phyloP scores from a whole-genome alignment of 192 early-diverging fungal species.

The Neocallimastix lanati region DNA sequence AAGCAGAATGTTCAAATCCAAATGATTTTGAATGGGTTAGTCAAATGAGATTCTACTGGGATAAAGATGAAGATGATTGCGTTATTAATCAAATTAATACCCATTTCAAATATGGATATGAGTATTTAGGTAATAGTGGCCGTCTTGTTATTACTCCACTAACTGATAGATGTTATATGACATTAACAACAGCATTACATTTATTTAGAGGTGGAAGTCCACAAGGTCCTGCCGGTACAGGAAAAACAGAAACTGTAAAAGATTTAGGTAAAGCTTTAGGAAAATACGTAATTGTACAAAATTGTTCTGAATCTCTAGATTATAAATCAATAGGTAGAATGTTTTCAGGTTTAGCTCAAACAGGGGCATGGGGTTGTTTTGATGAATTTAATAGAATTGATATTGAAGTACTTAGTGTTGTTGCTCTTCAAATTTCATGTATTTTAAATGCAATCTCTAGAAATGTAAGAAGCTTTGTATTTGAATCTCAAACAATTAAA shows the following conservation, averaged over 20 bases:
- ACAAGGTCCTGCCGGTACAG: not conserved
- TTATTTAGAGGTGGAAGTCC: not conserved
- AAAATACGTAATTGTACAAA: not conserved
- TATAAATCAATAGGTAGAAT: not conserved
- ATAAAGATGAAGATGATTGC: slow-evolving; percentile 39
- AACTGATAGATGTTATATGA: not conserved
- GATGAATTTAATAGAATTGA: not conserved
- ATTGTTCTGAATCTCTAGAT: not conserved
- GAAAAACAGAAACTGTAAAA: not conserved
- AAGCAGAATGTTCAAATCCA: not conserved
- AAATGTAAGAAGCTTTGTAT: not conserved
- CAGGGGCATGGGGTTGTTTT: not conserved
- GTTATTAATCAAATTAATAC: slow-evolving; percentile 44
- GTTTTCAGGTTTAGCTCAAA: not conserved
- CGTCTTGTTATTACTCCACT: not conserved
- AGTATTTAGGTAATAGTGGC: not conserved
- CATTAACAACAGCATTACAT: not conserved
- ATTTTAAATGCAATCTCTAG: not conserved
- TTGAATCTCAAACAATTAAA: not conserved
- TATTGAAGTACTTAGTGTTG: not conserved
- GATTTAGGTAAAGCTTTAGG: not conserved
- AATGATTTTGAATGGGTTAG: not conserved
- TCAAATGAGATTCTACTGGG: slow-evolving; percentile 4
- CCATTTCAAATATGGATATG: slow-evolving; percentile 14
- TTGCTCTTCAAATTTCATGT: not conserved